Percentiles rank a stretch among this genome's conserved stretches.
Evolutionary conservation across 495 filamentous ascomycete genomes (phyloP).

Genomic region (Tetracladium marchalianum): DNA sequence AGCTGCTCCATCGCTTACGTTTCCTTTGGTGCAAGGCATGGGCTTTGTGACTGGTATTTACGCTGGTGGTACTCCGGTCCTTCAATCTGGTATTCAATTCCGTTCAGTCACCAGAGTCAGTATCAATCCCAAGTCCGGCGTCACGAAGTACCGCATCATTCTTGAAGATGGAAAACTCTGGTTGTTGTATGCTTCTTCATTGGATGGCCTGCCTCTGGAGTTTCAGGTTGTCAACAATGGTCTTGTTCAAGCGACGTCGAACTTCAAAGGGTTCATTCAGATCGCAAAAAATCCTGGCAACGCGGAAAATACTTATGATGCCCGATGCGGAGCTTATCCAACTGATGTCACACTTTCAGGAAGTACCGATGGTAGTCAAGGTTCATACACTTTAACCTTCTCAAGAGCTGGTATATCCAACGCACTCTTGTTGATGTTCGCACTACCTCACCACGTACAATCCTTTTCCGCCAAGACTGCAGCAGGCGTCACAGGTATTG

Average conservation of each 20-base stretch:
- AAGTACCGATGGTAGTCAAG: slow-evolving; percentile 42
- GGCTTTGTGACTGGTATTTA: slow-evolving; percentile 80
- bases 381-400: slow-evolving; percentile 66
- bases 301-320: slow-evolving; percentile 62
- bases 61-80: slow-evolving; percentile 51
- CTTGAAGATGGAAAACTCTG: slow-evolving; percentile 67
- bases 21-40: slow-evolving; percentile 87
- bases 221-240: slow-evolving; percentile 37
- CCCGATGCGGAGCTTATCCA: slow-evolving; percentile 65
- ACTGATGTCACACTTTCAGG: slow-evolving; percentile 52
- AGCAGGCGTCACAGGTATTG: slow-evolving; percentile 43
- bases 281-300: slow-evolving; percentile 59
- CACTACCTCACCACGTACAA: slow-evolving; percentile 74
- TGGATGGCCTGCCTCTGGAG: slow-evolving; percentile 30
- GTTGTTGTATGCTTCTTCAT: slow-evolving; percentile 68
- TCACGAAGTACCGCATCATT: slow-evolving; percentile 68
- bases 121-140: slow-evolving; percentile 42
- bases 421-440: slow-evolving; percentile 69
- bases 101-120: slow-evolving; percentile 51
- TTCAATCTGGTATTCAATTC: slow-evolving; percentile 70
- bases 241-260: slow-evolving; percentile 28
- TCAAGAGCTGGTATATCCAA: slow-evolving; percentile 50
- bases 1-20: slow-evolving; percentile 48
- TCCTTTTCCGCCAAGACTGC: slow-evolving; percentile 57
- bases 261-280: slow-evolving; percentile 64